phyloP scores from a whole-genome alignment of 495 filamentous ascomycete genomes.

The Penicillium maclennaniae region DNA sequence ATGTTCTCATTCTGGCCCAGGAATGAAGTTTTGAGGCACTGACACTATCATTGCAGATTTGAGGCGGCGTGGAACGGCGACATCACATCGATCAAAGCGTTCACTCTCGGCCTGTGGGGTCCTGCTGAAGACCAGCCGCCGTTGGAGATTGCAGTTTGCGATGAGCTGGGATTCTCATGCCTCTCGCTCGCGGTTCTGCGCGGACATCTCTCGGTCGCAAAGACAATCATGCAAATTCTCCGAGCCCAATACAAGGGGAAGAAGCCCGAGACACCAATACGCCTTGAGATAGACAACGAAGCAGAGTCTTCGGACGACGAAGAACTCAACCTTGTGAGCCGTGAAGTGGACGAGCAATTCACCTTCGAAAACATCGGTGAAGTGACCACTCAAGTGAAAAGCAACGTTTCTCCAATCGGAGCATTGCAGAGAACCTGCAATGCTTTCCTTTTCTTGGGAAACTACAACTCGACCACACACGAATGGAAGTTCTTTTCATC shows the following conservation, averaged over 20 bases:
- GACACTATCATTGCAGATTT: constrained; percentile 41
- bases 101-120: constrained; percentile 48
- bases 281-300: constrained; percentile 45
- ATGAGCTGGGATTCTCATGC: constrained; percentile 44
- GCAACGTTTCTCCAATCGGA: constrained; percentile 45
- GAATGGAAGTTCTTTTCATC: background rate
- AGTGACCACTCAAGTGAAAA: constrained; percentile 58
- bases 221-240: constrained; percentile 61
- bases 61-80: constrained; percentile 70
- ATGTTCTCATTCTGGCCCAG: constrained; percentile 15
- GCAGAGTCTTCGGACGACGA: constrained; percentile 32
- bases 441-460: constrained; percentile 32
- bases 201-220: constrained; percentile 58
- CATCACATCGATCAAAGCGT: constrained; percentile 44
- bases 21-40: constrained; percentile 1
- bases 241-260: constrained; percentile 58
- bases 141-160: constrained; percentile 56
- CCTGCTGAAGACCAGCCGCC: constrained; percentile 42
- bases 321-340: constrained; percentile 39
- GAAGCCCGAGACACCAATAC: constrained; percentile 33
- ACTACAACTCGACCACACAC: background rate
- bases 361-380: constrained; percentile 70
- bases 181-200: constrained; percentile 63
- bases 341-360: constrained; percentile 54
- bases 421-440: constrained; percentile 37